Conservation (phyloP, 2,329 filamentous ascomycete genomes). For the Pseudogymnoascus sp. region DNA sequence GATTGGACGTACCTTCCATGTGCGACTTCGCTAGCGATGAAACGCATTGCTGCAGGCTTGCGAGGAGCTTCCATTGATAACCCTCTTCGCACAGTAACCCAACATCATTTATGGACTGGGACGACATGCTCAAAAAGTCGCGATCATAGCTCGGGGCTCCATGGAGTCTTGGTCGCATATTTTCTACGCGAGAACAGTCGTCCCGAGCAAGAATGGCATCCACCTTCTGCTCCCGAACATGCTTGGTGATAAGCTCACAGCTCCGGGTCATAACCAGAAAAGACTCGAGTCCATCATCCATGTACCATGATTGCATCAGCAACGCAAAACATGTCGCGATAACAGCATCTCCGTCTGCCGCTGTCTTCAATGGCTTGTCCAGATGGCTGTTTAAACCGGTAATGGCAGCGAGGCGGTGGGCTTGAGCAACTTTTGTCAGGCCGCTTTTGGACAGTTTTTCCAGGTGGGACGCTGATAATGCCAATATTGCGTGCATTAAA, state of each 20-base stretch:
- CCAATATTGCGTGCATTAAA: slow-evolving; percentile 17
- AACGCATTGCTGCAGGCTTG: neutral
- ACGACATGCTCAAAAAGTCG: neutral
- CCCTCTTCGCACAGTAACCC: neutral
- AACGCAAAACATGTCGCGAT: slow-evolving; percentile 46
- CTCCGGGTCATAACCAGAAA: slow-evolving; percentile 54
- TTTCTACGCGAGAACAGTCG: neutral
- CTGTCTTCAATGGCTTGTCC: neutral
- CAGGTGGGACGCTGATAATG: slow-evolving; percentile 17
- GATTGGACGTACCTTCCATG: neutral
- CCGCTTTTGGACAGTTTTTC: slow-evolving; percentile 1
- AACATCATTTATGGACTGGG: neutral
- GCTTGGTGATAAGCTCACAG: slow-evolving; percentile 46
- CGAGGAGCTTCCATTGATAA: neutral
- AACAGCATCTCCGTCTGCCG: slow-evolving; percentile 13
- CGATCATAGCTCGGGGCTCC: neutral
- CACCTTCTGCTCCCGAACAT: slow-evolving; percentile 21
- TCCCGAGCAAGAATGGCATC: neutral
- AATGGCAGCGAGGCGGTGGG: slow-evolving; percentile 15
- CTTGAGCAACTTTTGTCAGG: slow-evolving; percentile 11
- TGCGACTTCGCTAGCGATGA: neutral
- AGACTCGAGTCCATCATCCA: slow-evolving; percentile 52
- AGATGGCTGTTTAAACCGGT: slow-evolving; percentile 16
- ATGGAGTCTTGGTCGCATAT: neutral
- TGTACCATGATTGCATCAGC: slow-evolving; percentile 49